Percentiles rank a stretch among this genome's conserved stretches.
Conservation (phyloP, 177 flowering plant genomes). For the Vitis hybrid region DNA sequence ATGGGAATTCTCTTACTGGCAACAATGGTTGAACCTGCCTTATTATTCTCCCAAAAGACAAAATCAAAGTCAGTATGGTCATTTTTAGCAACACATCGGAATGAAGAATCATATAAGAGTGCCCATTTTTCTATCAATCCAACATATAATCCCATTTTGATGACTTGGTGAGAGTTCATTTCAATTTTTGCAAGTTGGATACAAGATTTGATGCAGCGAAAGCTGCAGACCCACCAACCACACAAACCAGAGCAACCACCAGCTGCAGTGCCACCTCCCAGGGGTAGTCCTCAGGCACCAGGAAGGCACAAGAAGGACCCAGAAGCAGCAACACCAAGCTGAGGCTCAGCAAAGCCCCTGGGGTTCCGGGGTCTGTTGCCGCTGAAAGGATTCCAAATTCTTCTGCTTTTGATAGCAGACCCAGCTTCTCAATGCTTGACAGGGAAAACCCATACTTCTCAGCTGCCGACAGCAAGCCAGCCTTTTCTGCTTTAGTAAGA, state of each 20-base stretch:
- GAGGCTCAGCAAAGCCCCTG: slow-evolving; percentile 51
- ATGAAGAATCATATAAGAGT: not conserved
- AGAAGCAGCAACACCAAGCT: slow-evolving; percentile 63
- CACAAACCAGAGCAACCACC: slow-evolving; percentile 52
- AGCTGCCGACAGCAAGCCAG: slow-evolving; percentile 82
- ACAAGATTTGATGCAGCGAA: slow-evolving; percentile 90
- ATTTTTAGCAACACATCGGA: not conserved
- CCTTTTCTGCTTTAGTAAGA: slow-evolving; percentile 87
- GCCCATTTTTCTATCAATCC: not conserved
- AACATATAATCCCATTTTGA: not conserved
- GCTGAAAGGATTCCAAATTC: slow-evolving; percentile 85
- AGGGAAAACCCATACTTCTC: slow-evolving; percentile 82
- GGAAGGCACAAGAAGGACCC: slow-evolving; percentile 68
- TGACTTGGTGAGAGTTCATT: slow-evolving; percentile 17
- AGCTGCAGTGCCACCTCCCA: slow-evolving; percentile 75
- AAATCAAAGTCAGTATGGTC: not conserved
- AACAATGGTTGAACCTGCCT: not conserved
- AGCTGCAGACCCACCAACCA: slow-evolving; percentile 85
- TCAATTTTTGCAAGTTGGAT: slow-evolving; percentile 77
- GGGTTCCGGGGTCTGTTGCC: slow-evolving; percentile 85
- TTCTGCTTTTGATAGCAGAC: slow-evolving; percentile 89
- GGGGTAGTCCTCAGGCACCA: slow-evolving; percentile 79
- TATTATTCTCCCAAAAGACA: not conserved
- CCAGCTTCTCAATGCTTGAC: slow-evolving; percentile 82
- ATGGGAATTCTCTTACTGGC: too few species aligned